Evolutionary conservation across 2,329 filamentous ascomycete species (phyloP).

Genomic region (Hypoxylon sp.): DNA sequence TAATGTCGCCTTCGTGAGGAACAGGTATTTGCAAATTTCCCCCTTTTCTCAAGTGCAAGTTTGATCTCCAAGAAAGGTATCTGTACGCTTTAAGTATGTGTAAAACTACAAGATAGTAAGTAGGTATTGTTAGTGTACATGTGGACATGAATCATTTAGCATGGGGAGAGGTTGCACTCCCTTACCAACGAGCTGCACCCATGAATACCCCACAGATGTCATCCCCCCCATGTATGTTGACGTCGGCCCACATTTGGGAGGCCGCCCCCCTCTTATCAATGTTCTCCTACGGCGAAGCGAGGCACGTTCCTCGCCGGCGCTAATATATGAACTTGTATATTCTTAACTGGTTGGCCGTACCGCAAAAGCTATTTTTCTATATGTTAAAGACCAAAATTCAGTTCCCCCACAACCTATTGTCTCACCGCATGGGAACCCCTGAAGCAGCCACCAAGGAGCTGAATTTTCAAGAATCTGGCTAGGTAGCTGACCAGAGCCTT

Average conservation of each 20-base stretch:
- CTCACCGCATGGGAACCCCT: constrained; percentile 11
- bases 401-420: constrained; percentile 24
- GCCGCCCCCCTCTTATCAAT: constrained; percentile 31
- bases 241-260: constrained; percentile 33
- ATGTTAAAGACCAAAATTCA: constrained; percentile 14
- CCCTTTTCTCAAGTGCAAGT: too few species aligned
- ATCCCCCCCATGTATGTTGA: constrained; percentile 2
- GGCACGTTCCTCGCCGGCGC: constrained; percentile 15
- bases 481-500: constrained; percentile 29
- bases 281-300: too few species aligned
- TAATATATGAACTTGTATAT: constrained; percentile 12
- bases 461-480: constrained; percentile 7
- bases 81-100: constrained; percentile 2
- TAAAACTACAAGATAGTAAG: constrained; percentile 6
- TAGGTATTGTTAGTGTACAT: too few species aligned
- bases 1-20: background rate
- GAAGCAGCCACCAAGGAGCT: constrained; percentile 15
- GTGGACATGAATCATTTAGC: too few species aligned
- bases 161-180: constrained; percentile 17
- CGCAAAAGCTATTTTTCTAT: constrained; percentile 14
- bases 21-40: background rate
- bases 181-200: background rate
- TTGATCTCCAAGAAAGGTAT: too few species aligned
- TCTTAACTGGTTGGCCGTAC: constrained; percentile 23
- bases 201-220: constrained; percentile 18